Conservation (phyloP, 208 protist species). For the Tritrichomonas foetus region DNA sequence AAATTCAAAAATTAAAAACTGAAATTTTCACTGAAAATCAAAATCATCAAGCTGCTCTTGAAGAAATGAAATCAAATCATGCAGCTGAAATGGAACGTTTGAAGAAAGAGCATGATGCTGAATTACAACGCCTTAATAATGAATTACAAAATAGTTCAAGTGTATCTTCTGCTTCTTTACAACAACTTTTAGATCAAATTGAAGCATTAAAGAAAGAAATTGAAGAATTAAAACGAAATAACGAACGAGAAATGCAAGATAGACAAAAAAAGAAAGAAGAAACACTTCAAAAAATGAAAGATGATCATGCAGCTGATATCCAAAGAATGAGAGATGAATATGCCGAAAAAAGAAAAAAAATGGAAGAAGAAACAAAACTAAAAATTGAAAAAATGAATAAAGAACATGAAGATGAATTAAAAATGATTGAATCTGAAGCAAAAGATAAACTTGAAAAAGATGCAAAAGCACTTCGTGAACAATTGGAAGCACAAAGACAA, state of each 20-base stretch:
- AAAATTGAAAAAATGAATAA: conserved; percentile 15
- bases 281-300: not conserved
- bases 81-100: not conserved
- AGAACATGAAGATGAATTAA: not conserved
- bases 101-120: not conserved
- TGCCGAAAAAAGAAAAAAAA: not conserved
- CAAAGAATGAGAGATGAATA: not conserved
- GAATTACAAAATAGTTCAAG: not conserved
- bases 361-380: not conserved
- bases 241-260: not conserved
- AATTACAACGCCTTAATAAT: not conserved
- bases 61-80: not conserved
- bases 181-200: not conserved
- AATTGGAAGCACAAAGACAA: not conserved
- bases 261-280: not conserved
- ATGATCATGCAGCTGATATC: not conserved
- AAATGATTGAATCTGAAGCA: not conserved
- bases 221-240: not conserved
- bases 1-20: not conserved
- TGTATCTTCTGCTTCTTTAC: not conserved
- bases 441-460: not conserved
- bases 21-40: not conserved
- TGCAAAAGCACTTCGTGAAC: not conserved
- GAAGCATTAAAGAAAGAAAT: not conserved
- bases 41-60: not conserved